A percentile compares a stretch with the other conserved stretches of the same genome.
Conservation (phyloP, 441 rosid genomes). For the Mallotus repandus region DNA sequence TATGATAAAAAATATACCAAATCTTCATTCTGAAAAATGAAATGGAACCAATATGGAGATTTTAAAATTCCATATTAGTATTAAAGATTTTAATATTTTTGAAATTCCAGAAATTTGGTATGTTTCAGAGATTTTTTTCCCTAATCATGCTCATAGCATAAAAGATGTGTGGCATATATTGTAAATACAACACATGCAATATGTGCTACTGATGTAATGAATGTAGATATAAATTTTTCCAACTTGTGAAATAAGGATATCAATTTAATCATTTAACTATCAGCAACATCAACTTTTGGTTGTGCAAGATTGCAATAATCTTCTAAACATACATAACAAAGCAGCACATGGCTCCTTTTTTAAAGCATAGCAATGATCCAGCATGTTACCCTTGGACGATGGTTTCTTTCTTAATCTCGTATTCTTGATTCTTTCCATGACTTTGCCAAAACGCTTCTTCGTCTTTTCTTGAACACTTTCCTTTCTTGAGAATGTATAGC, state of each 20-base stretch:
- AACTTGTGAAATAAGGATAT: not conserved
- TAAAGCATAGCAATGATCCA: slow-evolving; percentile 9
- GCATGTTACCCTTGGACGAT: not conserved
- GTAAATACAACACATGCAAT: too few relatives aligned
- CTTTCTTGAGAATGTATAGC: slow-evolving; percentile 46
- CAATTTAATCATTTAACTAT: not conserved
- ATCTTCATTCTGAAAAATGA: too few relatives aligned
- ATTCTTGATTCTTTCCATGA: slow-evolving; percentile 21
- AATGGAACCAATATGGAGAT: too few relatives aligned
- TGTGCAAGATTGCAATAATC: slow-evolving; percentile 35
- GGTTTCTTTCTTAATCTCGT: not conserved
- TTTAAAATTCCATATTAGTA: too few relatives aligned
- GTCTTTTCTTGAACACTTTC: slow-evolving; percentile 32
- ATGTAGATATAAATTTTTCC: too few relatives aligned
- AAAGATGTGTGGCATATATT: too few relatives aligned
- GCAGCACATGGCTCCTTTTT: slow-evolving; percentile 27
- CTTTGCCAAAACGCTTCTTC: slow-evolving; percentile 31
- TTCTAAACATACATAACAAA: slow-evolving; percentile 27
- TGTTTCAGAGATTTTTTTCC: too few relatives aligned
- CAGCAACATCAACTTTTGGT: slow-evolving; percentile 40
- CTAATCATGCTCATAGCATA: too few relatives aligned
- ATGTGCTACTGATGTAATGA: too few relatives aligned
- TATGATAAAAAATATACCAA: too few relatives aligned
- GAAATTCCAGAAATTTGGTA: too few relatives aligned
- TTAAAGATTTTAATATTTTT: too few relatives aligned